Conservation (phyloP, 192 early-diverging fungal species). For the Coemansia sp. region DNA sequence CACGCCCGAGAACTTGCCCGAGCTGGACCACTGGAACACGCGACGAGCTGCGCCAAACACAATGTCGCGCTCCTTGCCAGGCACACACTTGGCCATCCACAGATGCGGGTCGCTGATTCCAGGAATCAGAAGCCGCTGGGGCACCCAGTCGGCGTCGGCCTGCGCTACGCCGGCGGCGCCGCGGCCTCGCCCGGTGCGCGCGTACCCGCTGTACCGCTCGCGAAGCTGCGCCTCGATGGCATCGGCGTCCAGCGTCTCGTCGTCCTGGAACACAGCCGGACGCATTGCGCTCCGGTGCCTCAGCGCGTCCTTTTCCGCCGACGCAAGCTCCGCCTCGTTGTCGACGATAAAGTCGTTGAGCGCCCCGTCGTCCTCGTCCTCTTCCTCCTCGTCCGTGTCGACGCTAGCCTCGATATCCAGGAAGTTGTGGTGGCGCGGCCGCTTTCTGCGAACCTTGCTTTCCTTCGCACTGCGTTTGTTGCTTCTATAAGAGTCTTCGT, state of each 20-base stretch:
- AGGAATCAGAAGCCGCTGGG: conserved; percentile 77
- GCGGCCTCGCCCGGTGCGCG: conserved; percentile 45
- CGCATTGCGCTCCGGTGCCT: conserved; percentile 56
- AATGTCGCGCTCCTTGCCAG: conserved; percentile 86
- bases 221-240: conserved; percentile 72
- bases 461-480: conserved; percentile 5
- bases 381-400: conserved; percentile 75
- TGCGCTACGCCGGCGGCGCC: conserved; percentile 32
- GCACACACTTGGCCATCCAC: conserved; percentile 84
- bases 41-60: conserved; percentile 75
- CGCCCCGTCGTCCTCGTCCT: conserved; percentile 66
- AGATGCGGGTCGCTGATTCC: conserved; percentile 84
- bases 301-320: conserved; percentile 55
- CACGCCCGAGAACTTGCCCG: conserved; percentile 65
- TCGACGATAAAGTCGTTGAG: conserved; percentile 60
- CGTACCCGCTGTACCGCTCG: conserved; percentile 68
- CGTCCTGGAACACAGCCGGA: conserved; percentile 73
- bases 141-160: conserved; percentile 57
- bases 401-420: conserved; percentile 73
- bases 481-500: not conserved
- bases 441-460: conserved; percentile 25
- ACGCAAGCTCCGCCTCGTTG: conserved; percentile 65
- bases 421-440: conserved; percentile 54
- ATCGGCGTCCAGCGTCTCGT: conserved; percentile 79
- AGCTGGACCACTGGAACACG: conserved; percentile 65